Conservation (phyloP, 106 monocot genomes). For the Dendrobium huoshanense region DNA sequence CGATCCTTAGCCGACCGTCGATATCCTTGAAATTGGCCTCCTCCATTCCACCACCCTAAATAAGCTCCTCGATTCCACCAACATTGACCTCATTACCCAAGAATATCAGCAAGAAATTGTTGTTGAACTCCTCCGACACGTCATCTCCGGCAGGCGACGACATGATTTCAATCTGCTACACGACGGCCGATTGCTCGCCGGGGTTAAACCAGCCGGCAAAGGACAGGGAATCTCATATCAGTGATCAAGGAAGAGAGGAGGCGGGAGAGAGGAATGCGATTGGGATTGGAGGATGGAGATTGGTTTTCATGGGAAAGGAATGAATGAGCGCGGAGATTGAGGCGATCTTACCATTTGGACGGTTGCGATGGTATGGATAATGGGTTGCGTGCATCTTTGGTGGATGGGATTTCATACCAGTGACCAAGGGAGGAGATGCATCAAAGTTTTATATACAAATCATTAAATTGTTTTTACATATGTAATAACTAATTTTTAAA, state of each 20-base stretch:
- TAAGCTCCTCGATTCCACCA: slow-evolving; percentile 56
- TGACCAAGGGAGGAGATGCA: too few species aligned
- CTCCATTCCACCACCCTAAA: slow-evolving; percentile 49
- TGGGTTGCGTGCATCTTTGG: too few species aligned
- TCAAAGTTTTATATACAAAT: too few species aligned
- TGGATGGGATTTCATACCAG: too few species aligned
- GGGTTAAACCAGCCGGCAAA: slow-evolving; percentile 18
- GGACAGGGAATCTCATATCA: too few species aligned
- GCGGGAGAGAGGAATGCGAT: not conserved
- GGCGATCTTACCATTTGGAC: not conserved
- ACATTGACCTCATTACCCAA: slow-evolving; percentile 67
- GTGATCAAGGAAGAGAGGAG: not conserved
- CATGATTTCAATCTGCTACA: slow-evolving; percentile 10
- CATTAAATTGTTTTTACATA: too few species aligned
- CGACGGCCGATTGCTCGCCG: slow-evolving; percentile 61
- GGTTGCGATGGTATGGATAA: not conserved
- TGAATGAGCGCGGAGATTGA: not conserved
- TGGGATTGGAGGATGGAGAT: not conserved
- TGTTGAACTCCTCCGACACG: slow-evolving; percentile 13
- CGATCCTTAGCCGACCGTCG: slow-evolving; percentile 66
- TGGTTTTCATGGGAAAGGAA: not conserved
- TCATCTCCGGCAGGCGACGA: not conserved
- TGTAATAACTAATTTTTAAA: too few species aligned
- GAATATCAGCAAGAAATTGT: slow-evolving; percentile 59
- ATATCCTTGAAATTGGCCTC: slow-evolving; percentile 68